Evolutionary conservation across 192 early-diverging fungal genomes (phyloP).

Genomic region (Rhizophagus sp.): DNA sequence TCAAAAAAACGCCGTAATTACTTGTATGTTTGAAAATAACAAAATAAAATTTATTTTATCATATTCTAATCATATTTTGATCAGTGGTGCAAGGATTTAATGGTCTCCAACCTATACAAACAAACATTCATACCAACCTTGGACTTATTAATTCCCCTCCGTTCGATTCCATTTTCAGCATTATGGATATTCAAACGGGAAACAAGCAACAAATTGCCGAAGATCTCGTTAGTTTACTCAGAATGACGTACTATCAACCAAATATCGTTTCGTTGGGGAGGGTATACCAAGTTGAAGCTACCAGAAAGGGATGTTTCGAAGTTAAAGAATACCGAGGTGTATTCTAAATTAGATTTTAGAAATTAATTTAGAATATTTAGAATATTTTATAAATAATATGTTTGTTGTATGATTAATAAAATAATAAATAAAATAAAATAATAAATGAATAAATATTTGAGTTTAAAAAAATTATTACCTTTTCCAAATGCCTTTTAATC

Average conservation of each 20-base stretch:
- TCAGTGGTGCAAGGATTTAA: constrained; percentile 10
- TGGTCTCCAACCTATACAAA: neutral
- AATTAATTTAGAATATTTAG: too few relatives aligned
- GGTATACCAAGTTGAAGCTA: neutral
- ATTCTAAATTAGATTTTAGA: neutral
- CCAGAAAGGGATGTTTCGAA: neutral
- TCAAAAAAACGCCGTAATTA: too few relatives aligned
- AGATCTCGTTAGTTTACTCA: neutral
- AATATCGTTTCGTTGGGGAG: neutral
- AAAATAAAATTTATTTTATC: neutral
- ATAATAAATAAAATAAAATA: too few relatives aligned
- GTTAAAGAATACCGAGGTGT: neutral
- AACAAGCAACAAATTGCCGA: constrained; percentile 1
- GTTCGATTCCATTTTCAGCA: neutral
- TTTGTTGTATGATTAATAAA: too few relatives aligned
- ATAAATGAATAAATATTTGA: too few relatives aligned
- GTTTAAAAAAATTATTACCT: too few relatives aligned
- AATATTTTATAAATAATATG: too few relatives aligned
- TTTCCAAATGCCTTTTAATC: too few relatives aligned
- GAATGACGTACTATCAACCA: neutral
- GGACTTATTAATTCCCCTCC: too few relatives aligned
- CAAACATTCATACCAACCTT: neutral
- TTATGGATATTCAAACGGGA: neutral
- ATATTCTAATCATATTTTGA: neutral
- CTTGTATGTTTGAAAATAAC: constrained; percentile 3